These are phyloP conservation scores for Fusarium sp. DNA, from an alignment of 2,329 filamentous ascomycete species.

Conservation along the genomic window DNA sequence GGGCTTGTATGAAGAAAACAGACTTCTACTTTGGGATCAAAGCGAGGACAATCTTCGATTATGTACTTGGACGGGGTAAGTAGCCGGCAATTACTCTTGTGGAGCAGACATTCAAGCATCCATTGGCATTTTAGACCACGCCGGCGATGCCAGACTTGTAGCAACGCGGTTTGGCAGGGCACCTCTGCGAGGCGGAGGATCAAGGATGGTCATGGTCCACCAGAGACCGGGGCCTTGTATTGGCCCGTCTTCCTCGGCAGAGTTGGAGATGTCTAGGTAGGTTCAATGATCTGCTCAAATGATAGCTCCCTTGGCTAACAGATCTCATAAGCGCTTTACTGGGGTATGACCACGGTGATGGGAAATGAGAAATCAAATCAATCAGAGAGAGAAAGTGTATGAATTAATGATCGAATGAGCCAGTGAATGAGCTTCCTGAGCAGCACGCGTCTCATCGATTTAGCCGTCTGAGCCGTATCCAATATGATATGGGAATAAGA, in stretches of 20 bases:
- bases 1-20: slow-evolving; percentile 32
- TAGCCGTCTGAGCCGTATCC: slow-evolving; percentile 21
- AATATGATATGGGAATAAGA: slow-evolving; percentile 27
- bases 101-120: slow-evolving; percentile 26
- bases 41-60: slow-evolving; percentile 42
- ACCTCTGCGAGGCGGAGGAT: slow-evolving; percentile 32
- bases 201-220: slow-evolving; percentile 34
- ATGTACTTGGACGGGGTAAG: slow-evolving; percentile 42
- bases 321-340: slow-evolving; percentile 11
- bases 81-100: slow-evolving; percentile 36
- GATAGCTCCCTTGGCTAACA: neutral
- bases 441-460: slow-evolving; percentile 26
- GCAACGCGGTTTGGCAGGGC: slow-evolving; percentile 35
- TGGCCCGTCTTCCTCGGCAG: slow-evolving; percentile 17
- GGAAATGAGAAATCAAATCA: slow-evolving; percentile 7
- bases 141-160: slow-evolving; percentile 35
- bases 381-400: slow-evolving; percentile 9
- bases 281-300: slow-evolving; percentile 22
- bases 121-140: slow-evolving; percentile 15
- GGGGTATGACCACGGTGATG: slow-evolving; percentile 12
- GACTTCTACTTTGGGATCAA: slow-evolving; percentile 41
- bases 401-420: slow-evolving; percentile 5
- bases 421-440: slow-evolving; percentile 23
- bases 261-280: slow-evolving; percentile 16
- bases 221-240: slow-evolving; percentile 25